These are phyloP conservation scores for Escovopsis sp. DNA, from an alignment of 2,329 filamentous ascomycete genomes.

Conservation along the genomic window DNA sequence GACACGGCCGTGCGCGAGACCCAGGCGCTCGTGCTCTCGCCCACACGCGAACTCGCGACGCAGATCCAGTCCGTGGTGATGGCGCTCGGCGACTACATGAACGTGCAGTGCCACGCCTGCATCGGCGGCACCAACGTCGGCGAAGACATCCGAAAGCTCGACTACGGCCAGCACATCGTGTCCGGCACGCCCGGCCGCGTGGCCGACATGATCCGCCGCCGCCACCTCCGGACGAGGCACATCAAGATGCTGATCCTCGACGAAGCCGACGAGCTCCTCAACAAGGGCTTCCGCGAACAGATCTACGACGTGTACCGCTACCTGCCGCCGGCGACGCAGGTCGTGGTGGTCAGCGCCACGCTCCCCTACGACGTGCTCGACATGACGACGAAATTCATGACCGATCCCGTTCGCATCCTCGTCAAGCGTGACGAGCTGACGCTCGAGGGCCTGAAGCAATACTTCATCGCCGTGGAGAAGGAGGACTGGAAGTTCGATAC, in stretches of 20 bases:
- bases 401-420: conserved; percentile 85
- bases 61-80: conserved; percentile 98
- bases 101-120: conserved; percentile 96
- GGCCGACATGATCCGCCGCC: conserved; percentile 46
- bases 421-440: conserved; percentile 99
- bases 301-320: conserved; percentile 99
- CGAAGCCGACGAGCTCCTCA: conserved; percentile 53
- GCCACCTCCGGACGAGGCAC: conserved; percentile 42
- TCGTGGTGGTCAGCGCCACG: conserved; percentile 94
- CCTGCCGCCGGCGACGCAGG: conserved; percentile 88
- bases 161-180: conserved; percentile 95
- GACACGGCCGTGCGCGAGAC: conserved; percentile 86
- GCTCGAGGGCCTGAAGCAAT: conserved; percentile 93
- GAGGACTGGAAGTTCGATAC: conserved; percentile 99
- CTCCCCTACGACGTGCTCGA: conserved; percentile 95
- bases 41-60: conserved; percentile 89
- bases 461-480: conserved; percentile 98
- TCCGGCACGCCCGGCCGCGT: conserved; percentile 96
- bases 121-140: conserved; percentile 97
- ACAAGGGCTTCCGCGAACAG: conserved; percentile 92
- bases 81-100: conserved; percentile 99
- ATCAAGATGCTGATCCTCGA: conserved; percentile 51
- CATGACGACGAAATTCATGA: conserved; percentile 99
- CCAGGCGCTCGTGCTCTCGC: conserved; percentile 88
- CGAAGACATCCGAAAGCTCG: conserved; percentile 93